These are phyloP conservation scores for Litchi chinensis DNA, from an alignment of 345 rosid species.

Conservation along the genomic window DNA sequence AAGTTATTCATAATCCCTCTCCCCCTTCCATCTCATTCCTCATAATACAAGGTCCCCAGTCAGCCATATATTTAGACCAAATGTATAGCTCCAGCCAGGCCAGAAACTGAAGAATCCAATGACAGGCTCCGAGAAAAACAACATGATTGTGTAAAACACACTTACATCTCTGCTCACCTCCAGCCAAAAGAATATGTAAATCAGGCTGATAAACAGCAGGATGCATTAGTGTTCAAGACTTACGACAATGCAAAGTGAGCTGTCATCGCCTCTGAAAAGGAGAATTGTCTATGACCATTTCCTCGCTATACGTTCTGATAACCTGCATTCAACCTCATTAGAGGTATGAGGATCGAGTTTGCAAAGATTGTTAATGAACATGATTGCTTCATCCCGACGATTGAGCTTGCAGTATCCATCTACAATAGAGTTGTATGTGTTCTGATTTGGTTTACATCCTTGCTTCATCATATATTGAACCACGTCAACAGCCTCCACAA, in stretches of 20 bases:
- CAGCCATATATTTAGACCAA: neutral
- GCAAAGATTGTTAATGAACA: slow-evolving; percentile 55
- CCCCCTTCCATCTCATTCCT: neutral
- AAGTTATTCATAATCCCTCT: slow-evolving; percentile 4
- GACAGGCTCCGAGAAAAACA: no score
- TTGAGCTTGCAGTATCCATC: slow-evolving; percentile 84
- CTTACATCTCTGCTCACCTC: slow-evolving; percentile 4
- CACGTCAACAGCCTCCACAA: slow-evolving; percentile 73
- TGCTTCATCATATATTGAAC: slow-evolving; percentile 78
- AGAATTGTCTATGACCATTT: slow-evolving; percentile 51
- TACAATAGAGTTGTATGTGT: slow-evolving; percentile 77
- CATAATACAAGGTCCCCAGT: neutral
- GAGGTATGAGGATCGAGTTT: slow-evolving; percentile 67
- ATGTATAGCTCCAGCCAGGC: neutral
- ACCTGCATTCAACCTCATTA: slow-evolving; percentile 55
- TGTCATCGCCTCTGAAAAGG: neutral
- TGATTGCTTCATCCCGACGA: slow-evolving; percentile 60
- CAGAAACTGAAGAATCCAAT: neutral
- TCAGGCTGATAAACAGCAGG: neutral
- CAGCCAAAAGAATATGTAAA: slow-evolving; percentile 2
- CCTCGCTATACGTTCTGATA: slow-evolving; percentile 58
- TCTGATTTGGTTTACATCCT: slow-evolving; percentile 72
- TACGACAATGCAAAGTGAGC: neutral
- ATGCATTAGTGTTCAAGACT: neutral
- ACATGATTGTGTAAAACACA: neutral